Percentiles rank a stretch among this genome's conserved stretches.
These are phyloP conservation scores for Malassezia yamatoensis DNA, from an alignment of 1,284 basidiomycete genomes.

Conservation along the genomic window DNA sequence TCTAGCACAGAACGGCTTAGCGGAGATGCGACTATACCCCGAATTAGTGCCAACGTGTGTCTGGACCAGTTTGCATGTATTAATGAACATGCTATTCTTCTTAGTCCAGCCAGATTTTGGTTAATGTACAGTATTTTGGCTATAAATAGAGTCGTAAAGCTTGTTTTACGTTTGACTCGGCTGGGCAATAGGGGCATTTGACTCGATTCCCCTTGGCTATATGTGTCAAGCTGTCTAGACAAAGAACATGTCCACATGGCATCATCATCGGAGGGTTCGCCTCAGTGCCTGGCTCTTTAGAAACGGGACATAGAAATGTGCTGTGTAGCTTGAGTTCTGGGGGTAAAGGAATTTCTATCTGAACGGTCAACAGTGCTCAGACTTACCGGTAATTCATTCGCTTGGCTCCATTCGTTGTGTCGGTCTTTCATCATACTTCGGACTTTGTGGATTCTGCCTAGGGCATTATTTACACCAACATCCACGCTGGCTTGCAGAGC, in stretches of 20 bases:
- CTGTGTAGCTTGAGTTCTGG: constrained; percentile 73
- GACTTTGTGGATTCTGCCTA: constrained; percentile 82
- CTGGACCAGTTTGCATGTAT: constrained; percentile 54
- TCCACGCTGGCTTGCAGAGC: constrained; percentile 77
- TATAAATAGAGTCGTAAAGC: constrained; percentile 39
- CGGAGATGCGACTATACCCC: constrained; percentile 54
- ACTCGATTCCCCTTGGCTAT: constrained; percentile 53
- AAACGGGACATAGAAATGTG: constrained; percentile 92
- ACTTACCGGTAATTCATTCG: constrained; percentile 76
- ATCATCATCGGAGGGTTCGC: constrained; percentile 96
- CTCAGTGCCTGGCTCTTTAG: constrained; percentile 88
- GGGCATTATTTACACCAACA: constrained; percentile 76
- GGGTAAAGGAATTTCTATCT: constrained; percentile 89
- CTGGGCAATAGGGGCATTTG: constrained; percentile 45
- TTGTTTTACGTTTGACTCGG: constrained; percentile 30
- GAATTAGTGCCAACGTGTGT: constrained; percentile 49
- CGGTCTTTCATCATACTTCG: constrained; percentile 80
- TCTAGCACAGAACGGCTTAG: constrained; percentile 52
- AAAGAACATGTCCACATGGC: constrained; percentile 65
- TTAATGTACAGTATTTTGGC: constrained; percentile 7
- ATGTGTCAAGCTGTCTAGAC: constrained; percentile 30
- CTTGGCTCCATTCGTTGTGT: constrained; percentile 80
- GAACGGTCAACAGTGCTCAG: neutral
- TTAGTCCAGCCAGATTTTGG: constrained; percentile 41
- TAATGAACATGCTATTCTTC: constrained; percentile 55